Evolutionary conservation across 108 stramenopile species (phyloP), one percentile per base, ranked within the genome.

Genomic region (Pseudonitzschia multiseries): DNA sequence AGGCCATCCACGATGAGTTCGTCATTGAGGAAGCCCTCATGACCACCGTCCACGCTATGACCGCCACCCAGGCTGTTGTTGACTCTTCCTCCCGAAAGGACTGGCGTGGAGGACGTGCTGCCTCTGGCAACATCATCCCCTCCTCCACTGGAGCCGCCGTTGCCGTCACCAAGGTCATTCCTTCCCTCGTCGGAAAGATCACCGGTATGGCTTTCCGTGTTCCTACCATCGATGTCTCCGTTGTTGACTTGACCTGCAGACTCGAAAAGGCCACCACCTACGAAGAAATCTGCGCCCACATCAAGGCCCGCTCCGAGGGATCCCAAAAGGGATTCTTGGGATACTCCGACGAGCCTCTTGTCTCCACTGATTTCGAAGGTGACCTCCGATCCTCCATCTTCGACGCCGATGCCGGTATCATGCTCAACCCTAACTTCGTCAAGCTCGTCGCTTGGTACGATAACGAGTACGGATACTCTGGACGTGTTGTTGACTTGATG

Each of bases 11-110:
- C 85, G 98, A 99, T 81, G 92, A 91, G 77, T 99, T 93, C 83
- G 96, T 89, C 70, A 99, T 99, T 73, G 89, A 96, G 71, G 95
- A 96, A 83, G 98, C 93, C 66, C 97, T 99, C 82, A 99, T 99
- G 99, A 99, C 99, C 90, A 99, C 99, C 67, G 99, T 99, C 76
- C 99, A 99, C 90, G 98, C 99, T 91, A 96, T 97, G 96, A 99
- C 99, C 63, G 96, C 99, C 85, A 98, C 98, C 82, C 99, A 99
- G 86, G 93, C 94, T 74, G 95, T 96, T 65, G 99, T 99, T 70
- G 99, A 99, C 89, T 95, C 96, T 72, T 96, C 97, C 79, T 97
- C 97, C 82, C 93, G 94, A 73, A 99, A 99, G 93, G 99, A 99
- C 97, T 99, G 99, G 99, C 97, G 99, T 65, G 99, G 97, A 80